Conservation (phyloP, 1,284 basidiomycete genomes). For the Mycena sp. region DNA sequence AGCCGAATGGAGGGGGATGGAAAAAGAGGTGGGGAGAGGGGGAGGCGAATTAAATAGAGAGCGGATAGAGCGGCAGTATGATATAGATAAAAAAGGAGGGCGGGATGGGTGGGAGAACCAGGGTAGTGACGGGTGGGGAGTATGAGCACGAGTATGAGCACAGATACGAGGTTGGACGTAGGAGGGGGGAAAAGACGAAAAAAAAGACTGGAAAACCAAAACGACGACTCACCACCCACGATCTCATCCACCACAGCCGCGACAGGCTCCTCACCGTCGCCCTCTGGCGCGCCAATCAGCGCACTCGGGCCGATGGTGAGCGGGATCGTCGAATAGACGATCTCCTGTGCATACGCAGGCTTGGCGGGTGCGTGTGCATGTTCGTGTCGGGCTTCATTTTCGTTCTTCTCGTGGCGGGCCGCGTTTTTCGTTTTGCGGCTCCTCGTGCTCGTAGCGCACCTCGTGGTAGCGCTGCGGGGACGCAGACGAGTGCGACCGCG, state of each 20-base stretch:
- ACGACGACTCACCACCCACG: slow-evolving; percentile 27
- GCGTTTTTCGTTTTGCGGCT: not conserved
- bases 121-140: no score
- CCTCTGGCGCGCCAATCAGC: slow-evolving; percentile 22
- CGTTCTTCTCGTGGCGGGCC: not conserved
- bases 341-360: slow-evolving; percentile 2
- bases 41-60: no score
- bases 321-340: slow-evolving; percentile 25
- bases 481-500: slow-evolving; percentile 6
- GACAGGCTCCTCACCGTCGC: slow-evolving; percentile 7
- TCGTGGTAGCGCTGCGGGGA: not conserved
- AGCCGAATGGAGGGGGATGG: not conserved
- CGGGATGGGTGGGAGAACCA: not conserved
- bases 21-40: not conserved
- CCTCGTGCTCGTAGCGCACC: not conserved
- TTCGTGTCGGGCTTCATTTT: not conserved
- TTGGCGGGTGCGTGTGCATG: not conserved
- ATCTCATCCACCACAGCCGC: slow-evolving; percentile 29
- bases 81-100: not conserved
- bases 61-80: not conserved
- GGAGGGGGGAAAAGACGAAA: not conserved
- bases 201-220: slow-evolving; percentile 9
- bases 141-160: no score
- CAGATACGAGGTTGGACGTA: not conserved
- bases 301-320: slow-evolving; percentile 25